A percentile compares a stretch with the other conserved stretches of the same genome.
These are phyloP conservation scores for Solanum aculeatissimum DNA, from an alignment of 305 asterid genomes.

Conservation along the genomic window DNA sequence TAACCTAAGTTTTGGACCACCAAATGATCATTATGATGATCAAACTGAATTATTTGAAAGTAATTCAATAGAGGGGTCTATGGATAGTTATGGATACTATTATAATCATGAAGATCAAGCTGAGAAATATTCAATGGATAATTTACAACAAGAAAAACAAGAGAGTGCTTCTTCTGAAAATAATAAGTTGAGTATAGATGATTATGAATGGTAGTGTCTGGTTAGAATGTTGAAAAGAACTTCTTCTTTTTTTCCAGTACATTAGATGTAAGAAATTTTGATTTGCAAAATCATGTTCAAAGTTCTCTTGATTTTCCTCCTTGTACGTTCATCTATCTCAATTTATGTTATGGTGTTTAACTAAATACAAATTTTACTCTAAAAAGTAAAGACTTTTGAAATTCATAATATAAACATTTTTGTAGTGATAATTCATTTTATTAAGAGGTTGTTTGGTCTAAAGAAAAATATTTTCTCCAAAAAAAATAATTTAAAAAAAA, in stretches of 20 bases:
- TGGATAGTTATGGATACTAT: not conserved
- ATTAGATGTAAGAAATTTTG: not conserved
- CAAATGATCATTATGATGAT: not conserved
- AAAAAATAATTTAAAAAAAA: not conserved
- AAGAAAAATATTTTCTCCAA: not conserved
- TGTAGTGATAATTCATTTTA: not conserved
- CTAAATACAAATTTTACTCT: not conserved
- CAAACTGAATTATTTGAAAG: not conserved
- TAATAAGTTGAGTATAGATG: not conserved
- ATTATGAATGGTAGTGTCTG: not conserved
- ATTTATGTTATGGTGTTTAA: not conserved
- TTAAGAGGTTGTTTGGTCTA: not conserved
- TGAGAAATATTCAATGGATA: not conserved
- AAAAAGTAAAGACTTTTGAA: too few relatives aligned
- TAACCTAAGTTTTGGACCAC: conserved; percentile 22
- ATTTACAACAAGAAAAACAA: not conserved
- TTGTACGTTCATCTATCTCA: not conserved
- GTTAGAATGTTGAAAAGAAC: not conserved
- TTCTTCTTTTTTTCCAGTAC: not conserved
- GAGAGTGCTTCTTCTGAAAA: not conserved
- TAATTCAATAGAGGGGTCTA: not conserved
- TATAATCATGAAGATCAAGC: not conserved
- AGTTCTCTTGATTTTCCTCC: not conserved
- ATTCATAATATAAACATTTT: not conserved
- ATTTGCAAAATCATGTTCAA: not conserved